Conservation (phyloP, 2,329 filamentous ascomycete genomes). For the Cladosporium sp. region DNA sequence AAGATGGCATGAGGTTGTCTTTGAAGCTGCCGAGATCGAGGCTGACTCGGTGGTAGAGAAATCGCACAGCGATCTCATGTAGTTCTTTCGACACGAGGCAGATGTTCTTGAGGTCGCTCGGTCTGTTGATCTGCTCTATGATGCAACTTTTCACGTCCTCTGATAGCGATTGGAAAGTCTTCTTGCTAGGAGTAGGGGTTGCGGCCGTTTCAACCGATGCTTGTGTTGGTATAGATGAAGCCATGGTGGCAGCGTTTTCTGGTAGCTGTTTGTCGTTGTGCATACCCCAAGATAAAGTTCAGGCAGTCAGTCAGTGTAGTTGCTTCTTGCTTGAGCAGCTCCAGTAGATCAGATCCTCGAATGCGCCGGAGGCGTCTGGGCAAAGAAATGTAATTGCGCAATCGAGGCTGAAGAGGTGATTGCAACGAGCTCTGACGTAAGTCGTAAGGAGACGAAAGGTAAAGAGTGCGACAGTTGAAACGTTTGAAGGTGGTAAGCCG, state of each 20-base stretch:
- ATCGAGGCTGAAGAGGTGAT: not conserved
- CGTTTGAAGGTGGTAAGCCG: not conserved
- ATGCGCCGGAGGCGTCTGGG: not conserved
- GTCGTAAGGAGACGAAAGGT: not conserved
- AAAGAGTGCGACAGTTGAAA: not conserved
- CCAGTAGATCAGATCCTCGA: not conserved
- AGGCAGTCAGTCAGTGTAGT: not conserved
- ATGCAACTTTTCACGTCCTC: conserved; percentile 34
- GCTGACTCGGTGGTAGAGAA: conserved; percentile 44
- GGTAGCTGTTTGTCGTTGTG: not conserved
- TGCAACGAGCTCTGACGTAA: not conserved
- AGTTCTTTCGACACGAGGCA: conserved; percentile 46
- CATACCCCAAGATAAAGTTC: not conserved
- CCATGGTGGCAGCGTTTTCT: not conserved
- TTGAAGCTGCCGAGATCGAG: conserved; percentile 44
- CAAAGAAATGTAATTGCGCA: not conserved
- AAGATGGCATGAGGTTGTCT: conserved; percentile 42
- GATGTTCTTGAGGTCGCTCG: conserved; percentile 45
- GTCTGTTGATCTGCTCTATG: conserved; percentile 41
- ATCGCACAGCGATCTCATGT: conserved; percentile 43
- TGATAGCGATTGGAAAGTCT: conserved; percentile 17
- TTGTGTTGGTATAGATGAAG: not conserved
- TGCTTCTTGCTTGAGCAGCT: not conserved
- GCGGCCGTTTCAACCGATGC: not conserved
- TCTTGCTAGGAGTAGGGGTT: not conserved